phyloP scores from a whole-genome alignment of 768 basidiomycete species.

The Crassisporium funariophilum region DNA sequence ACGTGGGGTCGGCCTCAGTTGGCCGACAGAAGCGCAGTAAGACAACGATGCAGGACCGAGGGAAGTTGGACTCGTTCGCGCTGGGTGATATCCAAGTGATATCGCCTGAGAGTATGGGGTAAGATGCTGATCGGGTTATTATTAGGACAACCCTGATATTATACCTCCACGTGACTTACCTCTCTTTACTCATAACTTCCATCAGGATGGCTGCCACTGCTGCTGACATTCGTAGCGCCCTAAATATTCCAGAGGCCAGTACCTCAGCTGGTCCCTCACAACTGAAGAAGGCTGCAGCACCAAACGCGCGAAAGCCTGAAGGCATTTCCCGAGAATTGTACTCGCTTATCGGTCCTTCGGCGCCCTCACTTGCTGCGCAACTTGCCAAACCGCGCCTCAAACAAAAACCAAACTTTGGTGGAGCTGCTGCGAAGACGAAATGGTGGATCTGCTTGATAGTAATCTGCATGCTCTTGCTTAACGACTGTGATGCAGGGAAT shows the following conservation, averaged over 20 bases:
- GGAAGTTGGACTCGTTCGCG: too few relatives aligned
- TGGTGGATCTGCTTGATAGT: conserved; percentile 51
- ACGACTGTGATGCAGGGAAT: conserved; percentile 59
- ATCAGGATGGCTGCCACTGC: conserved; percentile 66
- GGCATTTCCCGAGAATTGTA: conserved; percentile 94
- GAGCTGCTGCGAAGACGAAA: conserved; percentile 54
- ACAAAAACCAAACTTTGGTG: conserved; percentile 78
- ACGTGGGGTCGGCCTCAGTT: background rate
- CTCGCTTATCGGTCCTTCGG: conserved; percentile 92
- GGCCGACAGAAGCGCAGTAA: background rate
- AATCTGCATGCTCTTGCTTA: background rate
- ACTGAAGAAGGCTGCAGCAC: conserved; percentile 43
- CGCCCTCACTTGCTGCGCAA: conserved; percentile 81
- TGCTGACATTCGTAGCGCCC: conserved; percentile 82
- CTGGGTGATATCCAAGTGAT: too few relatives aligned
- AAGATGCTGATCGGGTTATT: too few relatives aligned
- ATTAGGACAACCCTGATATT: too few relatives aligned
- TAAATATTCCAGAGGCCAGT: conserved; percentile 58
- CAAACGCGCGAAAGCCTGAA: conserved; percentile 68
- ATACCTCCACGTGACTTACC: conserved; percentile 24
- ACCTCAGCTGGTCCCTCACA: conserved; percentile 48
- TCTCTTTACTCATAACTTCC: conserved; percentile 14
- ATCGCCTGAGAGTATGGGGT: too few relatives aligned
- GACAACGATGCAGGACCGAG: too few relatives aligned
- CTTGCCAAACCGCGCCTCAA: conserved; percentile 83